These are phyloP conservation scores for Phyllosticta citrichinensis DNA, from an alignment of 2,329 filamentous ascomycete genomes.

Conservation along the genomic window DNA sequence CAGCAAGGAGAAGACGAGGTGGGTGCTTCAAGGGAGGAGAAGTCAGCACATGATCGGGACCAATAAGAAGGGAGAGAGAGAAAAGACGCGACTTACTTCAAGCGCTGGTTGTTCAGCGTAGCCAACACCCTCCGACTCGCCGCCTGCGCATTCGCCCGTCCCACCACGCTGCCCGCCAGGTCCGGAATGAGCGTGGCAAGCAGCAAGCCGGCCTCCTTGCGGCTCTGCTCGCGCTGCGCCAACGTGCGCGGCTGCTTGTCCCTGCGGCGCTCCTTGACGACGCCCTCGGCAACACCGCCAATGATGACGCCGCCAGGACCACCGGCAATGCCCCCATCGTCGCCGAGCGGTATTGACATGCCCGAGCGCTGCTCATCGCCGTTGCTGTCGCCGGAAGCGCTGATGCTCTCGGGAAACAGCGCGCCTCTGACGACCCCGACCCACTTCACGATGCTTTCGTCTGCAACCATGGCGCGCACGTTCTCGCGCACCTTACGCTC, in stretches of 20 bases:
- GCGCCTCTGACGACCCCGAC: constrained; percentile 61
- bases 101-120: constrained; percentile 76
- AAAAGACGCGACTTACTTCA: constrained; percentile 61
- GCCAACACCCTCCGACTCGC: constrained; percentile 84
- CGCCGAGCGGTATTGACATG: not conserved
- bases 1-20: constrained; percentile 40
- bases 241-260: constrained; percentile 44
- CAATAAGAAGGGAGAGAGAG: not conserved
- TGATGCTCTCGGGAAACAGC: constrained; percentile 58
- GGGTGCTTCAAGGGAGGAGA: constrained; percentile 27
- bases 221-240: constrained; percentile 67
- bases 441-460: constrained; percentile 69
- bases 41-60: not conserved
- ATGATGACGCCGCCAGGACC: not conserved
- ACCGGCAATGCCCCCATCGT: not conserved
- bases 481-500: constrained; percentile 90
- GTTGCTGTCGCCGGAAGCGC: constrained; percentile 36
- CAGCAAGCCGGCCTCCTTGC: constrained; percentile 80
- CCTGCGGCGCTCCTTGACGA: not conserved
- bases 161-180: constrained; percentile 84
- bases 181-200: constrained; percentile 85
- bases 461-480: constrained; percentile 61
- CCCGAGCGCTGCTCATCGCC: not conserved
- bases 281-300: constrained; percentile 11
- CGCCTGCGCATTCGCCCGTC: constrained; percentile 79